A percentile compares a stretch with the other conserved stretches of the same genome.
phyloP scores from a whole-genome alignment of 2,329 filamentous ascomycete species.

The Lecanicillium sp. region DNA sequence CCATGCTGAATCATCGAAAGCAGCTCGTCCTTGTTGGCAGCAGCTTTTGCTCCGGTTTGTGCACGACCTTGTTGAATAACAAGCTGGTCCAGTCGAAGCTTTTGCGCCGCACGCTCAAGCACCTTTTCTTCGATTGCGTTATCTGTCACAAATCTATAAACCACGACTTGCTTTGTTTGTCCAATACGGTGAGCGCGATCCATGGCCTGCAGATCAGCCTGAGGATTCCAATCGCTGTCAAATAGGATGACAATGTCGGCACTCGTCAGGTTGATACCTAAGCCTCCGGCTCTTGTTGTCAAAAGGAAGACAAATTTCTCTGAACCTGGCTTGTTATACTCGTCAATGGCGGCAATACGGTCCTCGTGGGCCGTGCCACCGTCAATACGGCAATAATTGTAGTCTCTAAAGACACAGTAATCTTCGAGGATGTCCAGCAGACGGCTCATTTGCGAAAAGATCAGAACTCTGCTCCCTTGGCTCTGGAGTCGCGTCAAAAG shows the following conservation, averaged over 20 bases:
- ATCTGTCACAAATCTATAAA: conserved; percentile 95
- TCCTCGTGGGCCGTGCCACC: conserved; percentile 96
- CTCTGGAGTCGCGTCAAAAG: conserved; percentile 73
- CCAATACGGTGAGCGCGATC: conserved; percentile 97
- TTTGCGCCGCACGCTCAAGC: conserved; percentile 90
- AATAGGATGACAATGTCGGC: conserved; percentile 96
- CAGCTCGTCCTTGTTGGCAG: conserved; percentile 91
- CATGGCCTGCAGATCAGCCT: conserved; percentile 98
- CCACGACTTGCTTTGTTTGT: conserved; percentile 94
- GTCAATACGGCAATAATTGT: conserved; percentile 95
- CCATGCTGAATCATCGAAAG: conserved; percentile 98
- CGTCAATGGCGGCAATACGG: conserved; percentile 92
- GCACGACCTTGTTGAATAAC: conserved; percentile 97
- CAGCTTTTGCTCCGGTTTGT: conserved; percentile 82
- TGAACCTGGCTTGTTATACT: conserved; percentile 92
- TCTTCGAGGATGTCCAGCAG: conserved; percentile 94
- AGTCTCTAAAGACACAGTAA: conserved; percentile 92
- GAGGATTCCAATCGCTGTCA: conserved; percentile 98
- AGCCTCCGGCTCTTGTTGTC: conserved; percentile 87
- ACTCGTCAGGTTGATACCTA: conserved; percentile 92
- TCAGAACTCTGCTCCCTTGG: conserved; percentile 90
- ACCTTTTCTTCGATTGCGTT: conserved; percentile 99
- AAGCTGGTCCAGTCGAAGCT: conserved; percentile 88
- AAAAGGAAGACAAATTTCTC: conserved; percentile 96
- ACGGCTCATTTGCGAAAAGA: conserved; percentile 99